A percentile compares a stretch with the other conserved stretches of the same genome.
phyloP scores from a whole-genome alignment of 352 stramenopile genomes.

The Pythium rishiriense region DNA sequence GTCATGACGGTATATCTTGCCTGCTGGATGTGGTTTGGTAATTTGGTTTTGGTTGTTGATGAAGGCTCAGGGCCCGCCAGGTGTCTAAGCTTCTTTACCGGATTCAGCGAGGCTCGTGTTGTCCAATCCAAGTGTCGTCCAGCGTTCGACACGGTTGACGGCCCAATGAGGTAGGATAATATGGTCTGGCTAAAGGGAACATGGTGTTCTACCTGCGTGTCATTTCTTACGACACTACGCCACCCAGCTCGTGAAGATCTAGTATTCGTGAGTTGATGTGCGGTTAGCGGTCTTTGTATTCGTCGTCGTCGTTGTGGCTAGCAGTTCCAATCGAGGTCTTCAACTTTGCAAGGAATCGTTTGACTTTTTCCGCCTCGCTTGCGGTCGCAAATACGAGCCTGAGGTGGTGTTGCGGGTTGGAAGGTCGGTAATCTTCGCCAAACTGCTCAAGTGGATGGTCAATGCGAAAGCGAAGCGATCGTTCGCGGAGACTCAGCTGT shows the following conservation, averaged over 20 bases:
- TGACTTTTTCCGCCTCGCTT: slow-evolving; percentile 45
- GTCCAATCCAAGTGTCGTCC: not conserved
- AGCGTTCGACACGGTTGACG: not conserved
- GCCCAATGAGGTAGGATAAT: slow-evolving; percentile 17
- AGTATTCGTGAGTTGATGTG: not conserved
- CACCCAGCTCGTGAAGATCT: not conserved
- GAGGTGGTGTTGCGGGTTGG: slow-evolving; percentile 61
- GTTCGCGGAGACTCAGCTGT: slow-evolving; percentile 39
- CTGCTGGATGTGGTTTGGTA: slow-evolving; percentile 33
- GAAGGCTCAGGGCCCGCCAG: slow-evolving; percentile 69
- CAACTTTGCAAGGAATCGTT: slow-evolving; percentile 33
- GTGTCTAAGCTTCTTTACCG: slow-evolving; percentile 38
- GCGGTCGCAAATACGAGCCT: slow-evolving; percentile 51
- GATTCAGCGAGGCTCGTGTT: not conserved
- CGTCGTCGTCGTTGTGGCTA: slow-evolving; percentile 6
- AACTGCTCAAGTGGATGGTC: slow-evolving; percentile 52
- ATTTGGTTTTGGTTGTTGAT: slow-evolving; percentile 29
- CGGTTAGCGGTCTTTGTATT: slow-evolving; percentile 1
- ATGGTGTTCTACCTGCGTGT: slow-evolving; percentile 18
- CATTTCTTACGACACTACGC: not conserved
- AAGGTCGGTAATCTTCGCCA: slow-evolving; percentile 55
- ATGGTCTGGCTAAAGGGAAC: slow-evolving; percentile 17
- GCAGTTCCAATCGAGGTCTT: slow-evolving; percentile 7
- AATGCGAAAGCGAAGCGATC: slow-evolving; percentile 52
- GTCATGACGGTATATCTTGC: slow-evolving; percentile 32